Base-by-base conservation (phyloP, 768 basidiomycete species). In the Tylopilus sp. region DNA sequence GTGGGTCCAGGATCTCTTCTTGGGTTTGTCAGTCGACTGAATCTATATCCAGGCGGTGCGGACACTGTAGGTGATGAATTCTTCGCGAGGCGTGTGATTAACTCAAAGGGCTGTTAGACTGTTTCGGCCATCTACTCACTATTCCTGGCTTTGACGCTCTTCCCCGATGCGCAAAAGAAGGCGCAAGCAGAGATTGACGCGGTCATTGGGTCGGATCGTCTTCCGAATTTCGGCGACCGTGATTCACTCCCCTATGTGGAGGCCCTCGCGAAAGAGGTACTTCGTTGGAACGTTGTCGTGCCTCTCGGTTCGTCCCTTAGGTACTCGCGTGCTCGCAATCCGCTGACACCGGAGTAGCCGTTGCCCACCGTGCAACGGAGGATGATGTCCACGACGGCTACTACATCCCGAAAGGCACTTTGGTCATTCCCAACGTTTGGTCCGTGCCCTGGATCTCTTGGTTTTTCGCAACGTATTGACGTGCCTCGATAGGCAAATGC, bases 331-430 rank as follows among this genome's bases (percentile, higher is more conserved):
- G 38, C 17, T 36, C 1, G 6, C 14, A 4, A 26, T 40, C 44
- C 21, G 74, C 72, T 54, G 76, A 81, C 73, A 14, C 7, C 11
- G 24, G 45, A 42, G 28, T 50, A 63, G 55, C 56, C 42, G 40
- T 59, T 11, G 76, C 83, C 12, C 85, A 85, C 61, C 75, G 81
- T 16, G 77, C 72, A 10, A 77, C 70, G n/a, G 73, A 83, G 58
- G 83, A 85, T 52, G 84, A 86, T 50, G 63, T 84, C 6, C 82
- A 85, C 46, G 73, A 83, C 41, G 83, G 84, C 7, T 80, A 81
- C 66, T 77, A 77, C 36, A 82, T 86, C 47, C 84, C 84, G 10
- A 79, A 84, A 45, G 70, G 71, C 6, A 50, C 59, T 2, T 25
- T 72, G 24, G 45, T 71, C 6, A 47, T 71, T 2, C 9, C 70